Conservation (phyloP, 768 basidiomycete species). For the Kondoa subrosea region DNA sequence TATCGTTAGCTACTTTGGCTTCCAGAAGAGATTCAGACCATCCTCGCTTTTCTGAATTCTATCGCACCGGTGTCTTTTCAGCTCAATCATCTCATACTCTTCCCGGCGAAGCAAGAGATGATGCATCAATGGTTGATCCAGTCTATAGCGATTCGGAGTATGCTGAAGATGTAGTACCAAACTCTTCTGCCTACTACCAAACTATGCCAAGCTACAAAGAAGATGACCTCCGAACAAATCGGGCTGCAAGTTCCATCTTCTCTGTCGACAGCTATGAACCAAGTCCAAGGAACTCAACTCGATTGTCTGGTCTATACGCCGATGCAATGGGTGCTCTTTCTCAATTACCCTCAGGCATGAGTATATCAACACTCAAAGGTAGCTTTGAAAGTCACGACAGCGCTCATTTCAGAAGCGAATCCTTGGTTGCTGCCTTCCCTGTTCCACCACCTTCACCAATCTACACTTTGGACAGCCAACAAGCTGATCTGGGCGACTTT, state of each 20-base stretch:
- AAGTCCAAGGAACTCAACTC: not conserved
- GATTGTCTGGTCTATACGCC: not conserved
- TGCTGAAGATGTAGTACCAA: not conserved
- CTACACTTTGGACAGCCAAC: not conserved
- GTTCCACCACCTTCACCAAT: not conserved
- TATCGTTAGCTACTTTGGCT: not conserved
- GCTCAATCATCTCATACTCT: not conserved
- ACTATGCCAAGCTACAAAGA: not conserved
- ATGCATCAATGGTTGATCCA: constrained; percentile 1
- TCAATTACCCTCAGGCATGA: not conserved
- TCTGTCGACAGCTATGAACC: not conserved
- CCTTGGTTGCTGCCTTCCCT: not conserved
- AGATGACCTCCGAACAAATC: constrained; percentile 4
- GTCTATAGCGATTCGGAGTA: not conserved
- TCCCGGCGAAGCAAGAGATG: not conserved
- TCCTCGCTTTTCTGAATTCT: constrained; percentile 6
- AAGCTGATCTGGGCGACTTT: not conserved
- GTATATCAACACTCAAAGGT: not conserved
- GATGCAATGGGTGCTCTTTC: not conserved
- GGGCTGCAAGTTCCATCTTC: constrained; percentile 1
- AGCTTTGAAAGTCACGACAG: not conserved
- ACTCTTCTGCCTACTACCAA: constrained; percentile 3
- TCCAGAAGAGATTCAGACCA: not conserved
- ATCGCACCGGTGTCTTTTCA: not conserved
- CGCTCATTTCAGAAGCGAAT: not conserved